These are phyloP conservation scores for Leccinum pallidistipes DNA, from an alignment of 1,284 basidiomycete species.

Conservation along the genomic window DNA sequence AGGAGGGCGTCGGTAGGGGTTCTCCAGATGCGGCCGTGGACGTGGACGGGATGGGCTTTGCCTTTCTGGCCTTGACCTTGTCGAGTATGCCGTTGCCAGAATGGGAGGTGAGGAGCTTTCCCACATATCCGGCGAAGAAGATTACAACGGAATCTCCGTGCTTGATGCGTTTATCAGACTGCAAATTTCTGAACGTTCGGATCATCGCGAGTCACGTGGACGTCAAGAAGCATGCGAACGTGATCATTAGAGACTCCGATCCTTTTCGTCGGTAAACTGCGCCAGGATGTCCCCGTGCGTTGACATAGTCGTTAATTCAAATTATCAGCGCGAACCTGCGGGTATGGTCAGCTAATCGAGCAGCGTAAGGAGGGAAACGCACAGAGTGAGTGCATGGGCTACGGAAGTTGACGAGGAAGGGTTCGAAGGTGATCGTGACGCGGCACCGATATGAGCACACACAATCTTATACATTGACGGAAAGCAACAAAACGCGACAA, in stretches of 20 bases:
- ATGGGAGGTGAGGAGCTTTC: conserved; percentile 45
- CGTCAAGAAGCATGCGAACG: conserved; percentile 52
- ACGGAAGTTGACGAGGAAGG: no score
- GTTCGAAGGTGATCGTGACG: no score
- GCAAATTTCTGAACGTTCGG: conserved; percentile 48
- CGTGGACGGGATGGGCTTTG: conserved; percentile 34
- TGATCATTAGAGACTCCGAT: conserved; percentile 55
- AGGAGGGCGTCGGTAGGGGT: not conserved
- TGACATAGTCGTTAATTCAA: no score
- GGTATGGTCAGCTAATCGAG: no score
- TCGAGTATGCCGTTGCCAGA: conserved; percentile 40
- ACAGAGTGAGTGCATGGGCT: no score
- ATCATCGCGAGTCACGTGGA: conserved; percentile 59
- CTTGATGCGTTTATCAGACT: conserved; percentile 53
- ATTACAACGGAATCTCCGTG: conserved; percentile 57
- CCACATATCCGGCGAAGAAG: conserved; percentile 67
- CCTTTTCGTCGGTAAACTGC: conserved; percentile 53
- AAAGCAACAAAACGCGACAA: no score
- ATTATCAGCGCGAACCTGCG: no score
- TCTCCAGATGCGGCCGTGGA: not conserved
- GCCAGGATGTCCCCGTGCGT: conserved; percentile 45
- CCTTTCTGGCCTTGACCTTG: conserved; percentile 38
- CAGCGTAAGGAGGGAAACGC: no score
- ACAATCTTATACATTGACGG: no score
- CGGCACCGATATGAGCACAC: no score